A percentile compares a stretch with the other conserved stretches of the same genome.
These are phyloP conservation scores for Phoma sp. DNA, from an alignment of 2,329 filamentous ascomycete genomes.

Conservation along the genomic window DNA sequence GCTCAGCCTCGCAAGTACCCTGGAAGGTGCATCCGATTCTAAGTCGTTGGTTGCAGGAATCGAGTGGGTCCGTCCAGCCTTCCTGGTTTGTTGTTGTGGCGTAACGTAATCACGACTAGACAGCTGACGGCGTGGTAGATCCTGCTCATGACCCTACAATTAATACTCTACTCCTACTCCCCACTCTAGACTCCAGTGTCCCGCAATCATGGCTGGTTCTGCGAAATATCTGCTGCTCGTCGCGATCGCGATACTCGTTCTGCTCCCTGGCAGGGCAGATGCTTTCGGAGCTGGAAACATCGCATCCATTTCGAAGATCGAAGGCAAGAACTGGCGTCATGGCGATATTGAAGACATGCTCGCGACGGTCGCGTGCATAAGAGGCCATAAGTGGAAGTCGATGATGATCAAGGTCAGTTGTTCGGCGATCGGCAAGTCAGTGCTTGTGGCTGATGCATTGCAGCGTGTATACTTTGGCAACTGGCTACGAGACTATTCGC, in stretches of 20 bases:
- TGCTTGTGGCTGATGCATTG: constrained; percentile 21
- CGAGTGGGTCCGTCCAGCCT: constrained; percentile 6
- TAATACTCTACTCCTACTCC: constrained; percentile 9
- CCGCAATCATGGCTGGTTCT: constrained; percentile 40
- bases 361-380: constrained; percentile 54
- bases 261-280: constrained; percentile 44
- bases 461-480: constrained; percentile 54
- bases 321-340: constrained; percentile 60
- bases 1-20: constrained; percentile 5
- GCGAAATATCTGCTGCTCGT: constrained; percentile 45
- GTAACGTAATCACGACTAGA: constrained; percentile 16
- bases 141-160: constrained; percentile 4
- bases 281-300: constrained; percentile 58
- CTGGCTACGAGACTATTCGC: constrained; percentile 59
- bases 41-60: not conserved
- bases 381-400: constrained; percentile 51
- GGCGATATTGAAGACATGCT: constrained; percentile 61
- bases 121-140: constrained; percentile 16
- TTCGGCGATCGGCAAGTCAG: not conserved
- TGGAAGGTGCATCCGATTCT: not conserved
- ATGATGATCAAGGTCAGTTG: constrained; percentile 52
- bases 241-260: constrained; percentile 45
- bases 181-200: constrained; percentile 2
- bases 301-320: constrained; percentile 45
- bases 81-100: constrained; percentile 12